These are phyloP conservation scores for Camellia sinensis DNA, from an alignment of 148 eudicot genomes.

Conservation along the genomic window DNA sequence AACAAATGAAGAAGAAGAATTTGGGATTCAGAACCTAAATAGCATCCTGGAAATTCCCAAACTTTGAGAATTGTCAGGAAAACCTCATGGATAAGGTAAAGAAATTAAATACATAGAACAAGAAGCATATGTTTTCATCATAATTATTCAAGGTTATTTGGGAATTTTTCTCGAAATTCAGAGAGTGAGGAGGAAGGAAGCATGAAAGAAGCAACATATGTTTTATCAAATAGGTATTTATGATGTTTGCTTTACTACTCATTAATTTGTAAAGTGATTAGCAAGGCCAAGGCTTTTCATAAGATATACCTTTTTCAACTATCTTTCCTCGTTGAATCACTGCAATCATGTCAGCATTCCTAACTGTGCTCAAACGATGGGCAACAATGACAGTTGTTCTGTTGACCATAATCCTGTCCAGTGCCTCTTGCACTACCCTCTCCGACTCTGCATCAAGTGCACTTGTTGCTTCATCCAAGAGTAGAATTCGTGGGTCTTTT, in stretches of 20 bases:
- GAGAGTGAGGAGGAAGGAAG: no score
- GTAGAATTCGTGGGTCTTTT: conserved; percentile 66
- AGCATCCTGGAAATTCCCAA: neutral
- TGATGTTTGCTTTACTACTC: no score
- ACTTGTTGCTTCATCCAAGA: conserved; percentile 78
- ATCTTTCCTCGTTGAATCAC: conserved; percentile 68
- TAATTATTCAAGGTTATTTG: neutral
- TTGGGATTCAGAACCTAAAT: neutral
- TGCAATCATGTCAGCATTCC: conserved; percentile 67
- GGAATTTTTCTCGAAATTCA: neutral
- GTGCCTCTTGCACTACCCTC: conserved; percentile 67
- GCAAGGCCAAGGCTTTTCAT: neutral
- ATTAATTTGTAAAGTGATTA: neutral
- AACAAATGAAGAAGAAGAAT: neutral
- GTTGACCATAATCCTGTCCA: conserved; percentile 62
- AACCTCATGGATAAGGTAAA: neutral
- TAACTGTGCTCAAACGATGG: conserved; percentile 71
- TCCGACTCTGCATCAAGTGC: conserved; percentile 83
- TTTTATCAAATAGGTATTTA: no score
- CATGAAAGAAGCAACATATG: no score
- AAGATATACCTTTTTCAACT: conserved; percentile 63
- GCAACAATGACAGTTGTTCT: conserved; percentile 74
- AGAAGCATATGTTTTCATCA: neutral
- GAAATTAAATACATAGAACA: neutral
- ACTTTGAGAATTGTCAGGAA: neutral